Conservation (phyloP, 768 basidiomycete species). For the Thelephora ganbajun region DNA sequence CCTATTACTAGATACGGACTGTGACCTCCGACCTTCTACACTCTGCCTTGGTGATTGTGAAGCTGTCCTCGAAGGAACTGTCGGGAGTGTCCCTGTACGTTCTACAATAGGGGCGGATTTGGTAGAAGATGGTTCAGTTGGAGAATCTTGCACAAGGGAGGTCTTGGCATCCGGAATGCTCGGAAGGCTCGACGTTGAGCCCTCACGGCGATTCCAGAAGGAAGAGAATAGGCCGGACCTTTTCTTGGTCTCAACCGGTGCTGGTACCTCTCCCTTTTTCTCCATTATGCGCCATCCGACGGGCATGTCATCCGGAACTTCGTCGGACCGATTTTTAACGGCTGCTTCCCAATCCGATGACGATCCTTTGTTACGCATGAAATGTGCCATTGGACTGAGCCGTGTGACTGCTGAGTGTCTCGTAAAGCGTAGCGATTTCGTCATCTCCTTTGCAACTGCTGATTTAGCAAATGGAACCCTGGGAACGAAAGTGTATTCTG, state of each 20-base stretch:
- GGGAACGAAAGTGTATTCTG: slow-evolving; percentile 35
- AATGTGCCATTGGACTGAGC: slow-evolving; percentile 55
- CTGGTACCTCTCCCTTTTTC: slow-evolving; percentile 28
- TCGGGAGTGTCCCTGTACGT: slow-evolving; percentile 4
- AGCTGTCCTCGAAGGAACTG: slow-evolving; percentile 3
- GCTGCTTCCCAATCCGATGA: slow-evolving; percentile 57
- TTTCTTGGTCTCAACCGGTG: slow-evolving; percentile 31
- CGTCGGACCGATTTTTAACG: slow-evolving; percentile 38
- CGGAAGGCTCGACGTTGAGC: slow-evolving; percentile 7
- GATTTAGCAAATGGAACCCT: slow-evolving; percentile 38
- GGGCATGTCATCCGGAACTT: slow-evolving; percentile 44
- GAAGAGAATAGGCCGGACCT: slow-evolving; percentile 54
- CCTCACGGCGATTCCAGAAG: slow-evolving; percentile 44
- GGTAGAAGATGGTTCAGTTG: neutral
- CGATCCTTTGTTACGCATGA: slow-evolving; percentile 57
- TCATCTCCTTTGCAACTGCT: slow-evolving; percentile 41
- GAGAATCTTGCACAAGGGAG: slow-evolving; percentile 1
- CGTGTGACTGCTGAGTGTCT: slow-evolving; percentile 40
- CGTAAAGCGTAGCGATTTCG: slow-evolving; percentile 49
- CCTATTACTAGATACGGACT: slow-evolving; percentile 1
- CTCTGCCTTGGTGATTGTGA: slow-evolving; percentile 8
- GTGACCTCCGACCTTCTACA: slow-evolving; percentile 9
- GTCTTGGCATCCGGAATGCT: neutral
- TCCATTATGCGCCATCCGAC: slow-evolving; percentile 62
- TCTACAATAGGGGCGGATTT: neutral